phyloP scores from a whole-genome alignment of 805 yeast genomes.

The Ogataea trehalophila region DNA sequence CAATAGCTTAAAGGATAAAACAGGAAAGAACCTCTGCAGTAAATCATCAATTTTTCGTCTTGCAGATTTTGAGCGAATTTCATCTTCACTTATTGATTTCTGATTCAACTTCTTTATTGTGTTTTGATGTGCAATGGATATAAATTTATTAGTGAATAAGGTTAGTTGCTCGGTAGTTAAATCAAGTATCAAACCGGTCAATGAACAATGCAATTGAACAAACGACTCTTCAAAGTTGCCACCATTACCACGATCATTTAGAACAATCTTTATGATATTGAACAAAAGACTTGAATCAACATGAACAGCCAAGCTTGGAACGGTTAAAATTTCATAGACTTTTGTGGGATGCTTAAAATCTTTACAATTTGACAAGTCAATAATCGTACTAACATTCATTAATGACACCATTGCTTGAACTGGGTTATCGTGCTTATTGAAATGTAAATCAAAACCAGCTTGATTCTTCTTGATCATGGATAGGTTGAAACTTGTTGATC shows the following conservation, averaged over 20 bases:
- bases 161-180: conserved; percentile 37
- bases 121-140: neutral
- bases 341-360: conserved; percentile 8
- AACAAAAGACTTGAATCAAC: conserved; percentile 18
- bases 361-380: conserved; percentile 19
- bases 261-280: conserved; percentile 12
- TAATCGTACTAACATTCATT: conserved; percentile 31
- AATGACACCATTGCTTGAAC: conserved; percentile 33
- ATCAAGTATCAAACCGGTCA: conserved; percentile 43
- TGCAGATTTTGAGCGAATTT: neutral
- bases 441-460: conserved; percentile 44
- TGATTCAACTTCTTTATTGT: neutral
- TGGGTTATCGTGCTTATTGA: conserved; percentile 38
- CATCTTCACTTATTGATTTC: neutral
- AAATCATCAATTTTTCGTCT: neutral
- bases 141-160: conserved; percentile 20
- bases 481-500: conserved; percentile 13
- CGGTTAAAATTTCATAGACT: conserved; percentile 24
- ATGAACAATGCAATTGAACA: conserved; percentile 32
- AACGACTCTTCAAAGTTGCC: conserved; percentile 26
- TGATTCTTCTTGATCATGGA: conserved; percentile 17
- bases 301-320: conserved; percentile 26
- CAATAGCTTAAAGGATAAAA: conserved; percentile 18
- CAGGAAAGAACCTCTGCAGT: conserved; percentile 14
- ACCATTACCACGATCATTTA: conserved; percentile 12